These are phyloP conservation scores for Hansfordia pulvinata DNA, from an alignment of 2,329 filamentous ascomycete genomes.

Conservation along the genomic window DNA sequence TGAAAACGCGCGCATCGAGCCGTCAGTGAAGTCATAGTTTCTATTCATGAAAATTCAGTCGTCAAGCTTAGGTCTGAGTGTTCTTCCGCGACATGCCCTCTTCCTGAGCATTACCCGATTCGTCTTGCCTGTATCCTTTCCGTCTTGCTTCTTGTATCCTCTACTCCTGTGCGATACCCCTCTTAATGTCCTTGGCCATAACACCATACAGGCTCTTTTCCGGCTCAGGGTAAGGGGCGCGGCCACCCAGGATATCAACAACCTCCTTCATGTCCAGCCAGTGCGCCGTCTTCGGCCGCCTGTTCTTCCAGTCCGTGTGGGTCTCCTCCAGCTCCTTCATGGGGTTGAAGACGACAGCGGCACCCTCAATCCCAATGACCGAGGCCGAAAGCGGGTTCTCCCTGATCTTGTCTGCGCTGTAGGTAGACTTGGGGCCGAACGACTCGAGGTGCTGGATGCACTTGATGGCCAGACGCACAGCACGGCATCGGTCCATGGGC, in stretches of 20 bases:
- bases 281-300: constrained; percentile 71
- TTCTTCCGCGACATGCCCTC: no score
- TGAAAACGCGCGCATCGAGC: no score
- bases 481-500: constrained; percentile 89
- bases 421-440: constrained; percentile 52
- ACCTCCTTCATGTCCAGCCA: constrained; percentile 72
- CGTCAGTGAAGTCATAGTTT: no score
- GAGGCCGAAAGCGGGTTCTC: constrained; percentile 59
- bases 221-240: constrained; percentile 39
- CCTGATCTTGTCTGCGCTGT: constrained; percentile 46
- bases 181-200: constrained; percentile 46
- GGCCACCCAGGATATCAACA: constrained; percentile 73
- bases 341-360: constrained; percentile 73
- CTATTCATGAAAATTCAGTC: no score
- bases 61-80: no score
- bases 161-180: constrained; percentile 24
- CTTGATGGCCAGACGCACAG: constrained; percentile 83
- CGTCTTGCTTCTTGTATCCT: no score
- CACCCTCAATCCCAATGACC: constrained; percentile 88
- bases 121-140: no score
- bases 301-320: constrained; percentile 87
- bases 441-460: constrained; percentile 83
- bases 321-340: constrained; percentile 70
- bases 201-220: constrained; percentile 35
- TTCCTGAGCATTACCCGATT: constrained; percentile 2